phyloP scores from a whole-genome alignment of 495 filamentous ascomycete species.

The Tuber melanosporum region DNA sequence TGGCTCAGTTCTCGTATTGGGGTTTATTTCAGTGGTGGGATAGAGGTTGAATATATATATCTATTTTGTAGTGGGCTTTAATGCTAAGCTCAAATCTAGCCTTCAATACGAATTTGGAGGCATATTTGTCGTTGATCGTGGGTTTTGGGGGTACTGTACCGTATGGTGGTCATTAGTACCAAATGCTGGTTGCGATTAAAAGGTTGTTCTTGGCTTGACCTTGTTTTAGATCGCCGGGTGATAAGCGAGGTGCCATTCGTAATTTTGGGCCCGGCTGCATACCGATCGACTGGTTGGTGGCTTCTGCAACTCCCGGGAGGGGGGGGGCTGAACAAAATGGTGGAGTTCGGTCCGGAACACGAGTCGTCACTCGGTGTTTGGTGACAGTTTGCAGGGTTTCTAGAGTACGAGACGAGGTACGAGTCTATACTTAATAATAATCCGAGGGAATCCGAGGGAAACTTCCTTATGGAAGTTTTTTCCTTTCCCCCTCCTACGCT shows the following conservation, averaged over 20 bases:
- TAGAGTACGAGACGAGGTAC: too few species aligned
- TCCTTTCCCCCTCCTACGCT: too few species aligned
- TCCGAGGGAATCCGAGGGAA: too few species aligned
- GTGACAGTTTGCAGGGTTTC: background rate
- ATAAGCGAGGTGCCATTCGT: background rate
- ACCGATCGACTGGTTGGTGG: background rate
- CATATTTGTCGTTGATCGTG: background rate
- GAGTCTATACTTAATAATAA: too few species aligned
- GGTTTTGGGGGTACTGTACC: background rate
- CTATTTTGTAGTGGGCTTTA: background rate
- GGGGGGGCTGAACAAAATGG: background rate
- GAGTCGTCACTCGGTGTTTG: background rate
- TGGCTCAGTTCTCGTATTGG: background rate
- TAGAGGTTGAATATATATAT: background rate
- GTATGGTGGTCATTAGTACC: background rate
- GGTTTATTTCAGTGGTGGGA: background rate
- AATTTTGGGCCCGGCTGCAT: background rate
- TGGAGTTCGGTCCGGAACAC: background rate
- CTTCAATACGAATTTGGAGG: background rate
- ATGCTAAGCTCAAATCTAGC: background rate
- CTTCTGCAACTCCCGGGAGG: background rate
- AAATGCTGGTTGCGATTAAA: background rate
- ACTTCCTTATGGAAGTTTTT: too few species aligned
- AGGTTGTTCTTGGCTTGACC: background rate
- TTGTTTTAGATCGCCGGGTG: background rate